Percentiles rank a stretch among this genome's conserved stretches.
phyloP scores from a whole-genome alignment of 1,284 basidiomycete genomes.

The Polyporus tsugae region DNA sequence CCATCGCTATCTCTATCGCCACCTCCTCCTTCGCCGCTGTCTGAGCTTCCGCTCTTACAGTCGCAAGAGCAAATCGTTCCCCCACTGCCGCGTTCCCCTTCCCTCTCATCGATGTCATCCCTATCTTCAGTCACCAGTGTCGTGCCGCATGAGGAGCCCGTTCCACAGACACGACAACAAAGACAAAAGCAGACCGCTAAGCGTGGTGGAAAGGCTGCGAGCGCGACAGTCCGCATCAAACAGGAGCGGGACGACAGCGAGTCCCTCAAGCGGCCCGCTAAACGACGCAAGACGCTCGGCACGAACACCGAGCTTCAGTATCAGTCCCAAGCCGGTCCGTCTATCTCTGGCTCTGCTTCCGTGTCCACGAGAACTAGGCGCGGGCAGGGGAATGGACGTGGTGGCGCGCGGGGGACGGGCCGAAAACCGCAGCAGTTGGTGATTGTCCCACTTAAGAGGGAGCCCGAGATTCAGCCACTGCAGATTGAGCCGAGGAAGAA shows the following conservation, averaged over 20 bases:
- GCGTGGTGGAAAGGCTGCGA: conserved; percentile 12
- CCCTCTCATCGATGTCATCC: conserved; percentile 18
- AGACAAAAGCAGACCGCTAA: conserved; percentile 1
- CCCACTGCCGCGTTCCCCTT: not conserved
- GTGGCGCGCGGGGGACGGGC: conserved; percentile 3
- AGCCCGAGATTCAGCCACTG: not conserved
- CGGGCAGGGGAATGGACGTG: conserved; percentile 5
- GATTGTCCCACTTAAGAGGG: conserved; percentile 3
- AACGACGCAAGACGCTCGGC: conserved; percentile 25
- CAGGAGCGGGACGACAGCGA: conserved; percentile 12
- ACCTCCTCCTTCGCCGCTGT: not conserved
- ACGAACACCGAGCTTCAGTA: not conserved
- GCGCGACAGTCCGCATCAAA: conserved; percentile 17
- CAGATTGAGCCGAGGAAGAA: conserved; percentile 4
- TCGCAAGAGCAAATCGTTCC: not conserved
- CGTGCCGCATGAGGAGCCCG: not conserved
- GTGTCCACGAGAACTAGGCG: not conserved
- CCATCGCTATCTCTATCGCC: not conserved
- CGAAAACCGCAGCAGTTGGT: conserved; percentile 4
- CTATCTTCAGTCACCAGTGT: conserved; percentile 13
- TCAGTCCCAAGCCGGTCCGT: not conserved
- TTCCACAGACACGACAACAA: not conserved
- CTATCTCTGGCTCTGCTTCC: conserved; percentile 1
- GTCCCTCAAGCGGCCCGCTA: conserved; percentile 8
- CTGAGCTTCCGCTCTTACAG: not conserved